Base-by-base conservation (phyloP, 768 basidiomycete species). In the Leccinum fibrillosum region DNA sequence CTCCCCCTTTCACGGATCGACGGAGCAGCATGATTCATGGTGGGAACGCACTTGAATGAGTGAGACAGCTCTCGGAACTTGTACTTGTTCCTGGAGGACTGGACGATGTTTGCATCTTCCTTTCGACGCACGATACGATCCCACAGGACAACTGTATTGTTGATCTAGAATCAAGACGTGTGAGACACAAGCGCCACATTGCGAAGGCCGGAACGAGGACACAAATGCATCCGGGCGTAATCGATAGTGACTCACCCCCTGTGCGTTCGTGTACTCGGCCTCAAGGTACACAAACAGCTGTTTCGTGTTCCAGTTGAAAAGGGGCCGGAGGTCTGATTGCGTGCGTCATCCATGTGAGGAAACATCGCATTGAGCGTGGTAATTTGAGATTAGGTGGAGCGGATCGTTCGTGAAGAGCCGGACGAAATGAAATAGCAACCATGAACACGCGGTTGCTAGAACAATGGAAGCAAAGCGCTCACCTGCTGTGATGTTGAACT, bases 241-340 rank as follows among this genome's bases (percentile, higher is more conserved):
- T 49, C 12, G 26, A 58, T 49, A 28, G 52, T 49, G 19, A 72
- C 90, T 75, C 69, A 93, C 93, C 49, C 90, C 86, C 71, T 88
- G 75, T 0, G 79, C 72, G 55, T 86, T 89, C 34, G 79, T 79
- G 69, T 94, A 95, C 70, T 95, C 92, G 0, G 90, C 94, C 64
- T 86, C 83, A 34, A 96, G 81, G 67, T 91, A 94, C 12, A 95
- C 71, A 71, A 96, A 95, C 11, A 96, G 68, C 69, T 96, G 94
- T 73, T 96, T 96, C n/a, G 94, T 95, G 73, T 96, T 96, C 93
- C 93, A 96, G 74, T 94, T 77, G 75, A 94, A 96, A 30, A 96
- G 78, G 12, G 94, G 84, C 9, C 82, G 77, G 5, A 96, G 77
- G 74, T 96, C 94, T 94, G 62, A 49, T 23, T 35, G 54, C 44